phyloP scores from a whole-genome alignment of 2,329 filamentous ascomycete species.

The Aureobasidium mangrovei region DNA sequence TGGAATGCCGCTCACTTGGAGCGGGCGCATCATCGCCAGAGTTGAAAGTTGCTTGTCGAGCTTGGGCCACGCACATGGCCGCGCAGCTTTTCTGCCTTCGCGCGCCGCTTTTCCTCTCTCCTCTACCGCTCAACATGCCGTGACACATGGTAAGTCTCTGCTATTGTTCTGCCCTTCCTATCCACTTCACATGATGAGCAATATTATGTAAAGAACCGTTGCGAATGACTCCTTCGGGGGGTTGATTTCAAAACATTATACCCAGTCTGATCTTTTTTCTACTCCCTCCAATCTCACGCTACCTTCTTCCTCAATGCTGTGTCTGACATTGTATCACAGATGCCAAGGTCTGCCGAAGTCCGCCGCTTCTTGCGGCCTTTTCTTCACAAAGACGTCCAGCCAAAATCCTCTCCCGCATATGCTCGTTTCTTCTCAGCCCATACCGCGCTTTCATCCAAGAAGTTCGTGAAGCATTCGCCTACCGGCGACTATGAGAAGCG shows the following conservation, averaged over 20 bases:
- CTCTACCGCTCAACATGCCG: constrained; percentile 5
- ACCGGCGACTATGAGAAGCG: constrained; percentile 40
- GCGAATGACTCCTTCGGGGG: constrained; percentile 52
- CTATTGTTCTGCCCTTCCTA: neutral
- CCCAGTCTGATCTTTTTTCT: constrained; percentile 27
- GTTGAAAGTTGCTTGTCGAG: constrained; percentile 13
- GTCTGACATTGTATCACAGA: constrained; percentile 18
- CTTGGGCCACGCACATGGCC: constrained; percentile 16
- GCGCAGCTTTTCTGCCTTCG: constrained; percentile 11
- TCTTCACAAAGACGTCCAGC: constrained; percentile 35
- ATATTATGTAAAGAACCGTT: constrained; percentile 51
- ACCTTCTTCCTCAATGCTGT: constrained; percentile 30
- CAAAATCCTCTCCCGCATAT: constrained; percentile 34
- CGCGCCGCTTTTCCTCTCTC: neutral
- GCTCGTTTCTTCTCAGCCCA: constrained; percentile 41
- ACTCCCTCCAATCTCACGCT: constrained; percentile 14
- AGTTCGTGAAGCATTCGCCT: constrained; percentile 18
- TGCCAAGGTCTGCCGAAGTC: constrained; percentile 39
- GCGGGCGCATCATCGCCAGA: constrained; percentile 6
- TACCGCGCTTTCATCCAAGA: constrained; percentile 8
- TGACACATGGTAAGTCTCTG: constrained; percentile 11
- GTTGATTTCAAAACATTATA: constrained; percentile 39
- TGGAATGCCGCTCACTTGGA: neutral
- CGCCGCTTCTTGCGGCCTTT: constrained; percentile 51
- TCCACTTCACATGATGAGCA: constrained; percentile 19